Conservation (phyloP, 306 rosid species). For the Quercus cerris region DNA sequence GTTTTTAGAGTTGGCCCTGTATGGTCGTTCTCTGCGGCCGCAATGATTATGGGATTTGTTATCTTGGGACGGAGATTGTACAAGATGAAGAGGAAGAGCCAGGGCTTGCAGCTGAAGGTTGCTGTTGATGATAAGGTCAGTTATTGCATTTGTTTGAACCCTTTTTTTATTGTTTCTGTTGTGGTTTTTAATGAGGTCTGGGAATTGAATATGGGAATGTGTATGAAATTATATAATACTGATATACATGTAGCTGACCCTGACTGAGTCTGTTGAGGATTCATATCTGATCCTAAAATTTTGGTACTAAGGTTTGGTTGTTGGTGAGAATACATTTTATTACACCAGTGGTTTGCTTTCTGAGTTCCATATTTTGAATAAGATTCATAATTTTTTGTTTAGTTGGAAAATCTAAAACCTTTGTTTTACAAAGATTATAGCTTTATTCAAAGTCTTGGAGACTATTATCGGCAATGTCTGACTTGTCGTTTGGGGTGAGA, state of each 20-base stretch:
- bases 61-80: conserved; percentile 69
- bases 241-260: no score
- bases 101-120: conserved; percentile 72
- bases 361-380: background rate
- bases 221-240: background rate
- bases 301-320: no score
- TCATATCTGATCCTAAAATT: background rate
- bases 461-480: background rate
- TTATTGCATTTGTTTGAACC: background rate
- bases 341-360: background rate
- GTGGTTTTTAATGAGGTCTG: background rate
- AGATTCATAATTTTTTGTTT: background rate
- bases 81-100: conserved; percentile 77
- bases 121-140: conserved; percentile 87
- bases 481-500: background rate
- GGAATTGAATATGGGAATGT: background rate
- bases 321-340: no score
- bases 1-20: conserved; percentile 65
- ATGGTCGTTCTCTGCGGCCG: conserved; percentile 80
- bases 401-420: no score
- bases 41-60: conserved; percentile 69
- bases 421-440: no score
- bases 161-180: background rate
- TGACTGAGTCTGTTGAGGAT: background rate
- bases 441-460: background rate